These are phyloP conservation scores for Trichoderma reesei DNA, from an alignment of 495 filamentous ascomycete species.

Conservation along the genomic window DNA sequence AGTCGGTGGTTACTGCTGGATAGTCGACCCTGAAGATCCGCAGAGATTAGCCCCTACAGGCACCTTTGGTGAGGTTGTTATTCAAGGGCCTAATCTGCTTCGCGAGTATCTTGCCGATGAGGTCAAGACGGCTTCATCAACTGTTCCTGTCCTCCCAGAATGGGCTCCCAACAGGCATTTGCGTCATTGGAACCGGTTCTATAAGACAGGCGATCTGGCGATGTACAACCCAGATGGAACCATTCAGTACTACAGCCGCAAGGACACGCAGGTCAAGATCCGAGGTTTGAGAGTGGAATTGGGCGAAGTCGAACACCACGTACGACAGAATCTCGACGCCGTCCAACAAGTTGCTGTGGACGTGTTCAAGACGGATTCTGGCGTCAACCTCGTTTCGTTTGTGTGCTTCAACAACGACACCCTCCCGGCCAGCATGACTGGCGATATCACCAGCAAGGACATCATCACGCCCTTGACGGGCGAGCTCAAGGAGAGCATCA, in stretches of 20 bases:
- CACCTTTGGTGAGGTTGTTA: slow-evolving; percentile 40
- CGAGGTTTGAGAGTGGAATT: slow-evolving; percentile 34
- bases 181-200: slow-evolving; percentile 13
- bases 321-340: slow-evolving; percentile 13
- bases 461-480: slow-evolving; percentile 28
- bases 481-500: slow-evolving; percentile 22
- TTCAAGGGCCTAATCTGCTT: slow-evolving; percentile 36
- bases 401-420: slow-evolving; percentile 9
- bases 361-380: slow-evolving; percentile 19
- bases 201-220: slow-evolving; percentile 25
- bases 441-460: slow-evolving; percentile 26
- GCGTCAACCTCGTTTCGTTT: slow-evolving; percentile 31
- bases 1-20: slow-evolving; percentile 31
- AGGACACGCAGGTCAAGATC: slow-evolving; percentile 33
- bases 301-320: slow-evolving; percentile 23
- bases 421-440: slow-evolving; percentile 20
- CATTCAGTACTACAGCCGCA: slow-evolving; percentile 27
- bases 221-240: slow-evolving; percentile 35
- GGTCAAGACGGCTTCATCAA: slow-evolving; percentile 23
- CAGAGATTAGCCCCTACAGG: slow-evolving; percentile 37
- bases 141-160: slow-evolving; percentile 8
- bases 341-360: slow-evolving; percentile 16
- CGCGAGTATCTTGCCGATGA: slow-evolving; percentile 18
- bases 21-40: slow-evolving; percentile 38
- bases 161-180: background rate